A percentile compares a stretch with the other conserved stretches of the same genome.
phyloP scores from a whole-genome alignment of 495 filamentous ascomycete genomes.

The Xylaria longipes region DNA sequence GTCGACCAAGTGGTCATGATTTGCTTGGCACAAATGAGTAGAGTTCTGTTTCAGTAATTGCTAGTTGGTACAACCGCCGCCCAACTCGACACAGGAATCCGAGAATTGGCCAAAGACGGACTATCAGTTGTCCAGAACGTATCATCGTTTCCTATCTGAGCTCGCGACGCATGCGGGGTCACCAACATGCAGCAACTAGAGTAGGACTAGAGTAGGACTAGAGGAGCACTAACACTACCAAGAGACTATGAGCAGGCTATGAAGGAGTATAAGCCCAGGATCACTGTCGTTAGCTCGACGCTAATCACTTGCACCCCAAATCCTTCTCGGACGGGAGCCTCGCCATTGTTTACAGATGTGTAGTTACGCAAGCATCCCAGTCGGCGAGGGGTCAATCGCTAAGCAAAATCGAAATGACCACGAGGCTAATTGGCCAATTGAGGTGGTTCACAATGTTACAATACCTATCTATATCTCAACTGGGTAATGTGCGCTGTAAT shows the following conservation, averaged over 20 bases:
- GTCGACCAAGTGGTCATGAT: background rate
- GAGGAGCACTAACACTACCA: background rate
- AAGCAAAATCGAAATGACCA: background rate
- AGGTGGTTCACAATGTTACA: background rate
- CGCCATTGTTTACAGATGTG: background rate
- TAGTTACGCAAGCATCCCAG: conserved; percentile 11
- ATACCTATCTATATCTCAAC: conserved; percentile 1
- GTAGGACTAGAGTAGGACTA: too few relatives aligned
- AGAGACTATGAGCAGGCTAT: too few relatives aligned
- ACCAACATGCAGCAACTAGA: conserved; percentile 1
- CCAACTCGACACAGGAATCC: background rate
- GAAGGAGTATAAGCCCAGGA: conserved; percentile 1
- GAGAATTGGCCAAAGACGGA: background rate
- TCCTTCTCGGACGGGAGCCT: background rate
- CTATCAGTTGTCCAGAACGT: background rate
- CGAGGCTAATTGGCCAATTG: background rate
- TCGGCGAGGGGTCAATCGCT: background rate
- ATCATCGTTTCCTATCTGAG: background rate
- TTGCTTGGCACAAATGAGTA: conserved; percentile 1
- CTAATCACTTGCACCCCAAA: conserved; percentile 5
- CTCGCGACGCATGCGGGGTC: conserved; percentile 19
- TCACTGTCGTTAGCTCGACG: background rate
- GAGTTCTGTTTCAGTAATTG: conserved; percentile 5
- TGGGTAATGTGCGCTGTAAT: conserved; percentile 10
- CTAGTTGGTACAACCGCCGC: background rate